These are phyloP conservation scores for Ophiocordyceps camponoti-leonardi DNA, from an alignment of 2,329 filamentous ascomycete genomes.

Conservation along the genomic window DNA sequence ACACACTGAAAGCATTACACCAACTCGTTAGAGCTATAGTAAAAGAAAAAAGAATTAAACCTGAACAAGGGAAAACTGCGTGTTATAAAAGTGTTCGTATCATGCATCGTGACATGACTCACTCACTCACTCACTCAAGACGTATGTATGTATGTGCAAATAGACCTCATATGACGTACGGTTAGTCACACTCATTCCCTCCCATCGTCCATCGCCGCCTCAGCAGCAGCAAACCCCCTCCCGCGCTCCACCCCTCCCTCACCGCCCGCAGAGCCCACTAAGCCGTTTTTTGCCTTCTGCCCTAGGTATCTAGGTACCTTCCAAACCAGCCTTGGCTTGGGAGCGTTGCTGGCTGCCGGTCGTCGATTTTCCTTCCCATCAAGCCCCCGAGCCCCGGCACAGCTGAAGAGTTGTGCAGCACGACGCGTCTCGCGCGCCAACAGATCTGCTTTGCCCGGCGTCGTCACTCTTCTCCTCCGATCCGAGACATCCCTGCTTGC, in stretches of 20 bases:
- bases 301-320: too few species aligned
- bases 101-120: too few species aligned
- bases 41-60: too few species aligned
- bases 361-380: background rate
- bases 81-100: too few species aligned
- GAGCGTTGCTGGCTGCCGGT: slow-evolving; percentile 3
- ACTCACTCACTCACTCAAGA: too few species aligned
- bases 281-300: slow-evolving; percentile 5
- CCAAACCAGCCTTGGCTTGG: slow-evolving; percentile 5
- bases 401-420: background rate
- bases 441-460: background rate
- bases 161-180: background rate
- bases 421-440: background rate
- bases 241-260: background rate
- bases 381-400: background rate
- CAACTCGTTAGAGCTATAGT: too few species aligned
- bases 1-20: too few species aligned
- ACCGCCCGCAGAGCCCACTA: slow-evolving; percentile 3
- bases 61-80: too few species aligned
- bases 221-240: background rate
- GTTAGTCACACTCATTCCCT: background rate
- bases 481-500: background rate
- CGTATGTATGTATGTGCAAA: background rate
- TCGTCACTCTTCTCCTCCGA: background rate
- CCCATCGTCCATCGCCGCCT: background rate